Evolutionary conservation across 176 grass and related monocot genomes (phyloP), one percentile per base, ranked within the genome.

Genomic region (Saccharum spontaneum): DNA sequence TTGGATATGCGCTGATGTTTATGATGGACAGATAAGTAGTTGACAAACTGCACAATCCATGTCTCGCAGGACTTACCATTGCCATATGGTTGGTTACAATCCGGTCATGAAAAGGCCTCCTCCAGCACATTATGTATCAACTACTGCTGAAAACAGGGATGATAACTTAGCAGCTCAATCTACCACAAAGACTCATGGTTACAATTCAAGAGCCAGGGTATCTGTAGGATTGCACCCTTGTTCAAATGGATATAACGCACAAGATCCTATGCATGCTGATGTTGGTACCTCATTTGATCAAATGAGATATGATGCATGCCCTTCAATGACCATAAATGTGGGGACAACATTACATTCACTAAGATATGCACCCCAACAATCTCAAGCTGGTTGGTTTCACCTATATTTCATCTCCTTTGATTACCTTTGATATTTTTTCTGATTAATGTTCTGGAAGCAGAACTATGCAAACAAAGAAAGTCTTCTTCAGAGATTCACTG

Each of bases 371-470:
- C 52, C 33, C 10, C 55, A 83, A 60, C 40, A 84, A 66, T 66
- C 40, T 49, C 59, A 83, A 83, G 63, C 55, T 88, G 81, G 86
- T 88, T 88, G n/a, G 86, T 54, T 83, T 83, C 80, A 65, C 4
- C 50, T 52, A 40, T 65, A 69, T 71, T 79, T 57, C 12, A 15
- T 67, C 6, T 46, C 75, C 54, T 72, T 83, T 22, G 1, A 71
- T 83, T 50, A 65, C n/a, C 33, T 17, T 71, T 88, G n/a, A 71
- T 72, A 34, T 83, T 72, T 83, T 83, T 83, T 83, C 66, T 88
- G 50, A 85, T 52, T 81, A 41, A 2, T 60, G 20, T 77, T 71
- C 41, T 77, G 50, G 1, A 77, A 10, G 13, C 88, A 89, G 88
- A 82, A 67, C 28, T 40, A 69, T 67, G 40, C 36, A 84, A 74